Evolutionary conservation across 148 eudicot species (phyloP).

Genomic region (Silene latifolia): DNA sequence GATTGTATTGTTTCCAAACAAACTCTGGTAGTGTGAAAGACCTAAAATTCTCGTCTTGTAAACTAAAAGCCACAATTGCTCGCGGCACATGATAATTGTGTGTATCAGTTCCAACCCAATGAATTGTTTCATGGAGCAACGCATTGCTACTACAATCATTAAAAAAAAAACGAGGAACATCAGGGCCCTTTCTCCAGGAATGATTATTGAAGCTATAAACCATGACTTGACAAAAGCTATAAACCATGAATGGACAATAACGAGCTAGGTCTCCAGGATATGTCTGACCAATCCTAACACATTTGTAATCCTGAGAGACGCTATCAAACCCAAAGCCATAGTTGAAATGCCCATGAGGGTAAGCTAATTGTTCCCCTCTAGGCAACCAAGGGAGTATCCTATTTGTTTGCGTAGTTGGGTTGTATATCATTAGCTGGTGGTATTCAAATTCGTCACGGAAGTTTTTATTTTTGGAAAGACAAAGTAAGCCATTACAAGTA

Average conservation of each 20-base stretch:
- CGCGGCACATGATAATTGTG: background rate
- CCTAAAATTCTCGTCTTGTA: background rate
- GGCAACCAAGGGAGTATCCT: background rate
- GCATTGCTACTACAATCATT: background rate
- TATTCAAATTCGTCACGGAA: no score
- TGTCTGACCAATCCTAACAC: no score
- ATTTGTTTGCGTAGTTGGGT: constrained; percentile 23
- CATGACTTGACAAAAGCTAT: no score
- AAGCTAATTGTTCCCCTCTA: background rate
- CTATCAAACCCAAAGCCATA: no score
- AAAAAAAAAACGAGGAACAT: background rate
- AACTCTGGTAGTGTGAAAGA: constrained; percentile 7
- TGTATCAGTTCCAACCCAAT: constrained; percentile 2
- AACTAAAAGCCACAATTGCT: constrained; percentile 12
- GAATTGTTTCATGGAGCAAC: constrained; percentile 8
- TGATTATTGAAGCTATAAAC: no score
- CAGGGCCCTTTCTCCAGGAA: background rate
- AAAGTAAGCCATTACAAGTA: constrained; percentile 21
- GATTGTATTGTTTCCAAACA: background rate
- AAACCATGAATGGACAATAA: no score
- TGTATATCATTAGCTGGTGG: no score
- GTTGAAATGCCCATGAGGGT: no score
- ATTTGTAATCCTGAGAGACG: no score
- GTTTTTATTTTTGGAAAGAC: no score
- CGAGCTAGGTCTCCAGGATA: no score